Evolutionary conservation across 2,329 filamentous ascomycete species (phyloP).

Genomic region (Hirsutella minnesotensis): DNA sequence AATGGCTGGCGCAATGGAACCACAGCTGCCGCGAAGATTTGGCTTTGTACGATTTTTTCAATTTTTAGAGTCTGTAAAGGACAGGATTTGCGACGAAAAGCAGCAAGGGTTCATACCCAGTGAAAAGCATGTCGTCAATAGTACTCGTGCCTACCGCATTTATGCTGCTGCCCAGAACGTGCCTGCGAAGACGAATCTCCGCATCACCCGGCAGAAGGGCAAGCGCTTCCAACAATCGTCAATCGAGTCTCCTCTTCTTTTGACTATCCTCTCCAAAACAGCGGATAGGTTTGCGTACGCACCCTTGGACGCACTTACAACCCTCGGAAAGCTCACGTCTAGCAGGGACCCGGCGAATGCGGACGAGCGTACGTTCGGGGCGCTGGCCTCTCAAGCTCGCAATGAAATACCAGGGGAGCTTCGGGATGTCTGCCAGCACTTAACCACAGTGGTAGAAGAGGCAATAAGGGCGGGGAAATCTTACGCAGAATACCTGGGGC

Average conservation of each 20-base stretch:
- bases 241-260: neutral
- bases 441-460: neutral
- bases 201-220: neutral
- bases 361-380: neutral
- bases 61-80: neutral
- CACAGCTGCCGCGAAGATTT: neutral
- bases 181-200: neutral
- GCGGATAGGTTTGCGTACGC: neutral
- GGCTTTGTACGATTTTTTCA: neutral
- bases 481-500: neutral
- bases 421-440: neutral
- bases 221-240: neutral
- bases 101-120: no score
- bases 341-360: neutral
- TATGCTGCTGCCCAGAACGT: neutral
- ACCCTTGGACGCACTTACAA: neutral
- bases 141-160: neutral
- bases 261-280: neutral
- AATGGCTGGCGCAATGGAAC: neutral
- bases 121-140: neutral
- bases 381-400: neutral
- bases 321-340: neutral
- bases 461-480: neutral
- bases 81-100: neutral
- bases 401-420: neutral